Evolutionary conservation across 371 early-diverging fungal genomes (phyloP), one percentile per base, ranked within the genome.

Genomic region (Apophysomyces trapeziformis): DNA sequence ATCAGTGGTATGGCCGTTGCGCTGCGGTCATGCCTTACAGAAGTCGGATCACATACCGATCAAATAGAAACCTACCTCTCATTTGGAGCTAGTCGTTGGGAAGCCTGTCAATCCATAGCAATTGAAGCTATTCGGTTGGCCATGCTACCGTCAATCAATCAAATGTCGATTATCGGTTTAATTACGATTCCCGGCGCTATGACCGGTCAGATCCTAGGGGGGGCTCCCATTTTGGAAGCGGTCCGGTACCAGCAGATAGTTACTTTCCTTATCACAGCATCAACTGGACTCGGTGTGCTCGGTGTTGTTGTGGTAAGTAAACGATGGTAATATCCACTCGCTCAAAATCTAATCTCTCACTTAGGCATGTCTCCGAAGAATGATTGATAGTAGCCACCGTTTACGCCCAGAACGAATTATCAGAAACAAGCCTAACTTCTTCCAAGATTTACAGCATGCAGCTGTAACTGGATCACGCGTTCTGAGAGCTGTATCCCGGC

Each of bases 171-270:
- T 54, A 91, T 91, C 41, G 95, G 95, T 7, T 74, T 95, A 39
- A 90, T 95, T 54, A 86, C 92, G 14, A 95, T 95, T 45, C 95
- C 95, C 0, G 95, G 93, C 36, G 66, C 71, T 9, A 95, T 95
- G 95, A 92, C 92, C 0, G 95, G 95, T 65, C 94, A 94, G 73
- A 87, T 94, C 46, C 74, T 95, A n/a, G 92, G 91, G 38, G 94
- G 94, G 9, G 89, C 91, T 0, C 83, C 86, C 9, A 90, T 93
- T 38, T 77, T 83, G 67, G 86, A 92, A 64, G 95, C 96, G 0
- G 91, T 88, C 11, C 70, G 84, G 43, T 92, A 90, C 71, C 93
- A 94, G 68, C 85, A 87, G 69, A 87, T 93, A 58, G 89, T 94
- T 46, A 84, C 90, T 80, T 92, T 91, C 69, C 82, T 94, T 85